These are phyloP conservation scores for Podospora anserina DNA, from an alignment of 495 filamentous ascomycete genomes.

Conservation along the genomic window DNA sequence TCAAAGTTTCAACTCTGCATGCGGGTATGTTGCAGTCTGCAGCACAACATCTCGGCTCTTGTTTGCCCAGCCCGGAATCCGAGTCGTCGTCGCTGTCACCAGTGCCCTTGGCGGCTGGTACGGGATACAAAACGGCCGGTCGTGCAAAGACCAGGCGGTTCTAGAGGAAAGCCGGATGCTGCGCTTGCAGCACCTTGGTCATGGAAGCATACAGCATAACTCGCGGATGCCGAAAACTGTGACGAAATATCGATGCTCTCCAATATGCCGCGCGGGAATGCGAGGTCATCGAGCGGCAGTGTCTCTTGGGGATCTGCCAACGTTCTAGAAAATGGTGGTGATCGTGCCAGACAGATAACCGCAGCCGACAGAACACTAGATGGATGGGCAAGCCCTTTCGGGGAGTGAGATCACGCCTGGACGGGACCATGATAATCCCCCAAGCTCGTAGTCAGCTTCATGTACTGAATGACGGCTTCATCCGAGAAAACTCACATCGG, in stretches of 20 bases:
- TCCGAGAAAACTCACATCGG: background rate
- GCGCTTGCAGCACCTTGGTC: background rate
- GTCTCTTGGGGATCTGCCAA: background rate
- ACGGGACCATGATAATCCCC: background rate
- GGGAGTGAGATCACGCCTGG: background rate
- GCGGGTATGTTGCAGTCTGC: constrained; percentile 23
- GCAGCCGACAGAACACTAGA: background rate
- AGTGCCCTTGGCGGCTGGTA: background rate
- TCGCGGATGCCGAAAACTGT: no score
- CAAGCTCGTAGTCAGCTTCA: background rate
- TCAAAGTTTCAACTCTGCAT: constrained; percentile 23
- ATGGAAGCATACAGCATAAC: no score
- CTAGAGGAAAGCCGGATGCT: background rate
- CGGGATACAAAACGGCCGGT: background rate
- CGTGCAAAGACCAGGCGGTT: background rate
- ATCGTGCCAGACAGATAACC: background rate
- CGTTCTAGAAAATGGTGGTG: background rate
- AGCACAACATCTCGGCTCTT: constrained; percentile 30
- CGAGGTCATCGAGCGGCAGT: no score
- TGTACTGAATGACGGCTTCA: background rate
- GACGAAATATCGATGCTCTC: no score
- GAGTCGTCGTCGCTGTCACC: constrained; percentile 7
- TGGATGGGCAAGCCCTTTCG: background rate
- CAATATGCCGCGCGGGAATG: no score
- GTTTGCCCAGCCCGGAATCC: constrained; percentile 23